These are phyloP conservation scores for Glycine soja DNA, from an alignment of 306 rosid genomes.

Conservation along the genomic window DNA sequence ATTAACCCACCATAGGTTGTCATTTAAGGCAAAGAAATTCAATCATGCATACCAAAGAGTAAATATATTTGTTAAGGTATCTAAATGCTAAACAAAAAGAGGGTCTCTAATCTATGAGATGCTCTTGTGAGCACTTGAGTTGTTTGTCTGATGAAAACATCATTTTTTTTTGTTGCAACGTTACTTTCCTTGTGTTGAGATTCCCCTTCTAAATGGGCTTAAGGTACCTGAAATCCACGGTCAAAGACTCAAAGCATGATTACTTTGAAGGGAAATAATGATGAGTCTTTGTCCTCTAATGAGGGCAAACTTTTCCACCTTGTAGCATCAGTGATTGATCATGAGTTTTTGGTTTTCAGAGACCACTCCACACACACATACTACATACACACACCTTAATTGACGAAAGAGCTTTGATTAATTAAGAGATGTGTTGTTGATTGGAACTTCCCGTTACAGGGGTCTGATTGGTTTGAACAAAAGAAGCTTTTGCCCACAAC, in stretches of 20 bases:
- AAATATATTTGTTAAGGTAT: neutral
- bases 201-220: slow-evolving; percentile 35
- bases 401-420: slow-evolving; percentile 36
- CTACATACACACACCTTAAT: neutral
- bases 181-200: slow-evolving; percentile 37
- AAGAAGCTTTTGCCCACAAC: slow-evolving; percentile 26
- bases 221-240: slow-evolving; percentile 42
- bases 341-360: slow-evolving; percentile 43
- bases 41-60: neutral
- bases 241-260: slow-evolving; percentile 47
- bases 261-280: slow-evolving; percentile 39
- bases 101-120: neutral
- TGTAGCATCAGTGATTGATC: slow-evolving; percentile 37
- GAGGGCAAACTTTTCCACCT: slow-evolving; percentile 36
- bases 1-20: slow-evolving; percentile 18
- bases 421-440: slow-evolving; percentile 13
- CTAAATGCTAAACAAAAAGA: neutral
- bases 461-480: slow-evolving; percentile 40
- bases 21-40: neutral
- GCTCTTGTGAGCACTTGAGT: slow-evolving; percentile 18
- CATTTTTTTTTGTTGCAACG: slow-evolving; percentile 4
- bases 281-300: slow-evolving; percentile 41
- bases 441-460: slow-evolving; percentile 25
- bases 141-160: slow-evolving; percentile 23
- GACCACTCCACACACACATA: slow-evolving; percentile 15